Conservation (phyloP, 2,329 filamentous ascomycete species). For the Sporothrix protearum region DNA sequence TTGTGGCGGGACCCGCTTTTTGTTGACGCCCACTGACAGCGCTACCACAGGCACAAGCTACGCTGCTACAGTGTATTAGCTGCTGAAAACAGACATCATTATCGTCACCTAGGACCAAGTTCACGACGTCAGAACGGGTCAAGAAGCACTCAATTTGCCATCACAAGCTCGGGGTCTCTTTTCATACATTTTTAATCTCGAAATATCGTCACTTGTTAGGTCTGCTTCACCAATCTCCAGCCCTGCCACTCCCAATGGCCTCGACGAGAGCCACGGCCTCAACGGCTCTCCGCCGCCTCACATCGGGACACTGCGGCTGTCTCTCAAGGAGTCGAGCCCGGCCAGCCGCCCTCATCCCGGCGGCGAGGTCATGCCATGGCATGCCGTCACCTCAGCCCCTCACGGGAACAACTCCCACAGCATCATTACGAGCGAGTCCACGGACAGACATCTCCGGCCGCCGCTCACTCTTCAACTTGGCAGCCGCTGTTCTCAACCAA, state of each 20-base stretch:
- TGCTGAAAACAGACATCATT: background rate
- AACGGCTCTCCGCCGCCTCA: slow-evolving; percentile 8
- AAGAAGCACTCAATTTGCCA: background rate
- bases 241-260: background rate
- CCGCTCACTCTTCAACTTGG: slow-evolving; percentile 36
- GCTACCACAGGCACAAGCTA: background rate
- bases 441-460: background rate
- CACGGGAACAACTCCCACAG: background rate
- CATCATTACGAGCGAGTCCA: background rate
- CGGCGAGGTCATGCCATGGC: background rate
- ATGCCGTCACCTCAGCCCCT: no score
- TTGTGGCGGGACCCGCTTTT: slow-evolving; percentile 13
- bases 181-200: background rate
- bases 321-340: background rate
- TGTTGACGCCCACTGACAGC: background rate
- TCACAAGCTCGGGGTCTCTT: background rate
- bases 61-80: background rate
- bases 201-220: background rate
- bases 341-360: background rate
- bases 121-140: background rate
- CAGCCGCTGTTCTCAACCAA: slow-evolving; percentile 18
- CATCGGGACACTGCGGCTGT: background rate
- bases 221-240: no score
- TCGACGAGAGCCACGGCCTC: background rate
- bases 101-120: background rate